Conservation (phyloP, 306 rosid species). For the Betula pendula region DNA sequence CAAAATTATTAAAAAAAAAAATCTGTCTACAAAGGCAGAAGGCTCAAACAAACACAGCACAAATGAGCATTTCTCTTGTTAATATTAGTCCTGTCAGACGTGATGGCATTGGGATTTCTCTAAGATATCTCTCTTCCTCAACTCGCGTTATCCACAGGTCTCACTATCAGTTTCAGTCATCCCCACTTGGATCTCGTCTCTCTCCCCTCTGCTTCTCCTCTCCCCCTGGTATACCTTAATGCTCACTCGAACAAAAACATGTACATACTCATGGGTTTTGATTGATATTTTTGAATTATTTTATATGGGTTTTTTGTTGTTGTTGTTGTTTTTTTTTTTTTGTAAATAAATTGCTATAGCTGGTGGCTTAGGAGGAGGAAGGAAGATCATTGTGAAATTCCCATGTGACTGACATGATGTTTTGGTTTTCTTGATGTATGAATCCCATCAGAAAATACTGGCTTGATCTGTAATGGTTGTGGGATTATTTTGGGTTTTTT, state of each 20-base stretch:
- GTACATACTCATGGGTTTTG: not conserved
- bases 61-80: not conserved
- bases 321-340: not conserved
- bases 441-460: too few species aligned
- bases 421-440: constrained; percentile 1
- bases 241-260: not conserved
- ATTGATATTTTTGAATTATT: not conserved
- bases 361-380: not conserved
- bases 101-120: not conserved
- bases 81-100: not conserved
- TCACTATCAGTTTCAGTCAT: not conserved
- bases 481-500: not conserved
- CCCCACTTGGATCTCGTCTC: constrained; percentile 13
- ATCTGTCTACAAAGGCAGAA: not conserved
- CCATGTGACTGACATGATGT: too few species aligned
- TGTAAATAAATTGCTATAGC: not conserved
- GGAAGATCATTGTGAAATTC: not conserved
- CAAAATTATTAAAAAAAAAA: too few species aligned
- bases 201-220: constrained; percentile 26
- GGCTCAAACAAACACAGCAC: not conserved
- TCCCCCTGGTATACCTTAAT: constrained; percentile 34
- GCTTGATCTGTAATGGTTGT: too few species aligned
- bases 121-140: not conserved
- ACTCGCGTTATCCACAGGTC: not conserved
- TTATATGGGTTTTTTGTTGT: not conserved